These are phyloP conservation scores for Capsicum baccatum DNA, from an alignment of 257 asterid species.

Conservation along the genomic window DNA sequence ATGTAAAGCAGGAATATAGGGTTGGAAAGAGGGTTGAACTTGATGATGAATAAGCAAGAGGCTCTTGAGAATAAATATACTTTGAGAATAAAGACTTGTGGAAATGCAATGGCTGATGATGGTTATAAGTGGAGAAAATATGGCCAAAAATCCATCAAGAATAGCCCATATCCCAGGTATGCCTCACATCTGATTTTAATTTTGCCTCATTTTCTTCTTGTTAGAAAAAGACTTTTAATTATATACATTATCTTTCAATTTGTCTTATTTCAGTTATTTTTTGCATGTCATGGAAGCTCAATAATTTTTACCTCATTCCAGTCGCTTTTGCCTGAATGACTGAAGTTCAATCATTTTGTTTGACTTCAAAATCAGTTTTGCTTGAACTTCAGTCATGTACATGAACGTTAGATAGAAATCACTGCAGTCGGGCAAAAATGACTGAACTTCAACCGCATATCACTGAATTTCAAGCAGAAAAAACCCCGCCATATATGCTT, in stretches of 20 bases:
- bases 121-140: conserved; percentile 97
- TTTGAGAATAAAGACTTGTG: conserved; percentile 74
- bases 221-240: not conserved
- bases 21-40: conserved; percentile 46
- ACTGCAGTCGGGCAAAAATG: too few relatives aligned
- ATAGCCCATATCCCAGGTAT: conserved; percentile 90
- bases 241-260: not conserved
- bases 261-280: too few relatives aligned
- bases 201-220: not conserved
- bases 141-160: conserved; percentile 94
- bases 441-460: not conserved
- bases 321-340: not conserved
- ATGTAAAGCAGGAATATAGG: conserved; percentile 46
- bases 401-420: too few relatives aligned
- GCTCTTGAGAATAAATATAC: conserved; percentile 54
- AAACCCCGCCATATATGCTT: not conserved
- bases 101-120: conserved; percentile 77
- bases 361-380: too few relatives aligned
- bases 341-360: not conserved
- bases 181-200: not conserved
- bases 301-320: too few relatives aligned
- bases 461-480: not conserved
- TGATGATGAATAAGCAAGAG: conserved; percentile 33
- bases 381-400: too few relatives aligned
- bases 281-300: too few relatives aligned